Base-by-base conservation (phyloP, 176 grass and related monocot species). In the Paspalum notatum region DNA sequence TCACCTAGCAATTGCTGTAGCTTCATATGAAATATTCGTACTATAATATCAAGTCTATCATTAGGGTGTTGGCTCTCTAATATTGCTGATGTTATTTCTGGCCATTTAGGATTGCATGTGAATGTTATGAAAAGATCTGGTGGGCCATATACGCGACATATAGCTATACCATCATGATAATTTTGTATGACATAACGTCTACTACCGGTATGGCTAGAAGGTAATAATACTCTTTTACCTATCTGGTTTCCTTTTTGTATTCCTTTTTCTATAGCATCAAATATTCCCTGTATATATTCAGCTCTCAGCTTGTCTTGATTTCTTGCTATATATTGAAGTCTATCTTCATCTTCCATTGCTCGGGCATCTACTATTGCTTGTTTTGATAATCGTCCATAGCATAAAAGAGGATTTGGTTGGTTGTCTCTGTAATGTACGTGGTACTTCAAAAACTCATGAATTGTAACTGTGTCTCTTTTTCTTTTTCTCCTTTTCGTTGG, bases 111-210 rank as follows among this genome's bases (percentile, higher is more conserved):
- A 41, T 66, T 66, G 5, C 62, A 66, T 42, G 62, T 66, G 8
- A 66, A 66, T 9, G 37, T 66, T 17, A 66, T 42, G 9, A 66
- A 66, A 2, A 66, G 24, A 20, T 66, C 12, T 66, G 62, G 62
- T 2, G 62, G 6, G 17, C 62, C 62, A 63, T 63, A 63, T 14
- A 63, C 60, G 16, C 10, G 21, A 14, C 60, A 63, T 0, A 63
- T 63, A 14, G 62, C 62, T 18, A 66, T 66, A 9, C 62, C 62
- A 66, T 66, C 62, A 66, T 66, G 32, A 25, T 64, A 37, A 12
- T 64, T 64, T 39, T 64, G 61, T 39, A 64, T 7, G 6, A 16
- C 5, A 17, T 66, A 66, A 1, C 62, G 62, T 41, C 24, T 66
- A 20, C 12, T 41, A 1, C 62, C 62, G 3, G 14, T 42, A 66